phyloP scores from a whole-genome alignment of 768 basidiomycete genomes.

The Exidia glandulosa region DNA sequence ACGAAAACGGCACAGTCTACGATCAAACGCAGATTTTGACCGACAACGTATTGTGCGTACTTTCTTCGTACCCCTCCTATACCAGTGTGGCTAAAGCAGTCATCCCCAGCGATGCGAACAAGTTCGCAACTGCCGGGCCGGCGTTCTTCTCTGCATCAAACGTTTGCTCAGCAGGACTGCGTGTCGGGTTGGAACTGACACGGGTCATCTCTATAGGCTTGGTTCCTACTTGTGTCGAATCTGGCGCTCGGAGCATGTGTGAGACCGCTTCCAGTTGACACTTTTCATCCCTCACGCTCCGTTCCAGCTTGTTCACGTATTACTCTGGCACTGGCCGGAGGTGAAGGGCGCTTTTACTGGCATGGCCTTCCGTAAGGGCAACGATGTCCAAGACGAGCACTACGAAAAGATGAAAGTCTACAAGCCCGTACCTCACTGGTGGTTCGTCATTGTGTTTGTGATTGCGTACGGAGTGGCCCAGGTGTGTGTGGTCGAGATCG shows the following conservation, averaged over 20 bases:
- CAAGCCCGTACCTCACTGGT: slow-evolving; percentile 12
- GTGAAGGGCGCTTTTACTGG: slow-evolving; percentile 5
- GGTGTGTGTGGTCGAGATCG: not conserved
- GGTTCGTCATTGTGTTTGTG: slow-evolving; percentile 12
- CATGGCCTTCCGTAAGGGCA: not conserved
- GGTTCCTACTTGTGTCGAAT: slow-evolving; percentile 24
- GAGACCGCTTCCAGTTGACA: not conserved
- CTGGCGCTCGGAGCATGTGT: slow-evolving; percentile 22
- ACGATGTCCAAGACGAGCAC: slow-evolving; percentile 4
- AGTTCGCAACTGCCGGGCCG: slow-evolving; percentile 9
- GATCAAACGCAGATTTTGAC: slow-evolving; percentile 14
- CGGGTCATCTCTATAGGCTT: slow-evolving; percentile 11
- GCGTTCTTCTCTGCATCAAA: slow-evolving; percentile 12
- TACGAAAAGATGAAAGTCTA: slow-evolving; percentile 11
- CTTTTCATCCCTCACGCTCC: not conserved
- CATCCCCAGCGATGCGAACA: slow-evolving; percentile 6
- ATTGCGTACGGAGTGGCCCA: slow-evolving; percentile 11
- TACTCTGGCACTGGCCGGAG: slow-evolving; percentile 8
- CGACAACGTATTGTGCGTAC: slow-evolving; percentile 9
- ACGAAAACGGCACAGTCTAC: slow-evolving; percentile 13
- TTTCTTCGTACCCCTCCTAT: slow-evolving; percentile 12
- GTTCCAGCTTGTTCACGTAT: slow-evolving; percentile 13
- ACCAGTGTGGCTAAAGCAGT: slow-evolving; percentile 4
- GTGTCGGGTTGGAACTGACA: slow-evolving; percentile 12
- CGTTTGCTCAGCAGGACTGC: slow-evolving; percentile 2